Evolutionary conservation across 805 yeast species (phyloP).

Genomic region (Ogataea henricii): DNA sequence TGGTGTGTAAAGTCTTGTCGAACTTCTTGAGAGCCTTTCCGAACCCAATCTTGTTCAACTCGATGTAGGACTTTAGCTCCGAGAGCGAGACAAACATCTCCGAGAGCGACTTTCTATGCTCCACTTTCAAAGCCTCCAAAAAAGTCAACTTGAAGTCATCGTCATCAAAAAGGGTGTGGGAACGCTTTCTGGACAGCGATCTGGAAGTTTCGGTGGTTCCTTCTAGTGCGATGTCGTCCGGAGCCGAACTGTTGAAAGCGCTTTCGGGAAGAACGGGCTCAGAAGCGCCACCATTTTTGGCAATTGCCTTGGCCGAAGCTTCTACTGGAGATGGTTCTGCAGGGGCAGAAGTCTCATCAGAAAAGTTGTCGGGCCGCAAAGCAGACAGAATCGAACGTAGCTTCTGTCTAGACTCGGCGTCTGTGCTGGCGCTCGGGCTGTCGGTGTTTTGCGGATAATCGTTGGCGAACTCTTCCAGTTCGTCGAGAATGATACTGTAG

Average conservation of each 20-base stretch:
- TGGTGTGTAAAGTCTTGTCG: constrained; percentile 74
- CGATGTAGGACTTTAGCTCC: constrained; percentile 81
- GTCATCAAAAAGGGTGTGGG: constrained; percentile 38
- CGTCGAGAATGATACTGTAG: constrained; percentile 59
- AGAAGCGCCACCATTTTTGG: neutral
- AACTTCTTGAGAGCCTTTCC: constrained; percentile 88
- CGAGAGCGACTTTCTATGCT: constrained; percentile 65
- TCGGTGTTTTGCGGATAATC: constrained; percentile 29
- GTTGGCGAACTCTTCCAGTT: constrained; percentile 61
- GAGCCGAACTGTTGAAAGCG: constrained; percentile 20
- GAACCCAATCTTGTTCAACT: constrained; percentile 85
- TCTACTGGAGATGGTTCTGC: neutral
- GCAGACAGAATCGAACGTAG: constrained; percentile 20
- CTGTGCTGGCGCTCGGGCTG: constrained; percentile 4
- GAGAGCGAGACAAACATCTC: constrained; percentile 72
- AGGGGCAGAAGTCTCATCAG: constrained; percentile 8
- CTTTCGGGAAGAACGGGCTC: constrained; percentile 22
- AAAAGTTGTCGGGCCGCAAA: constrained; percentile 14
- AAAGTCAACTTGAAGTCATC: constrained; percentile 40
- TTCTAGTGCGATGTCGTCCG: constrained; percentile 1
- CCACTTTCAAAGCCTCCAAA: constrained; percentile 55
- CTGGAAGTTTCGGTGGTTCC: constrained; percentile 21
- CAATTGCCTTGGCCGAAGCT: neutral
- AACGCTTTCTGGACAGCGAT: constrained; percentile 26
- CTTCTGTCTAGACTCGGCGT: constrained; percentile 16